Base-by-base conservation (phyloP, 1,139 yeast species). In the Saccharomycopsis hybrid region DNA sequence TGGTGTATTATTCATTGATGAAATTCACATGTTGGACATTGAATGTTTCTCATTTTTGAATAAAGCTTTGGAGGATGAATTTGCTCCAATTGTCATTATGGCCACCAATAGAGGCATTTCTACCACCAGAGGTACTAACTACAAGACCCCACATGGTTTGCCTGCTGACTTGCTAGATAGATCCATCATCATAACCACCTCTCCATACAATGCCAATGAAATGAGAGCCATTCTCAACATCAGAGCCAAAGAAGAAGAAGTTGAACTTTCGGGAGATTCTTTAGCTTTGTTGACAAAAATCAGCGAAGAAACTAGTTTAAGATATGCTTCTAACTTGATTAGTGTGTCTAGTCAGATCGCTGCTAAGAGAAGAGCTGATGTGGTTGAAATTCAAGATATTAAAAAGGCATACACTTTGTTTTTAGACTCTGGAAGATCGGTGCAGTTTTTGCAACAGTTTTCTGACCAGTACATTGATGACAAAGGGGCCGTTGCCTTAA, bases 1-100 rank as follows among this genome's bases (percentile, higher is more conserved):
- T n/a, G 99, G 99, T 58, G 98, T 94, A 9, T 73, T 94, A 60
- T 94, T 94, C 68, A 88, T 94, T 61, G 99, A 94, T 69, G 99
- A 94, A 70, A 97, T 90, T 49, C 98, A 94, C 69, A 94, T 94
- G 97, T 79, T 94, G 58, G 99, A 94, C 66, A 87, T 94, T 61
- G 99, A 94, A 69, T 85, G 97, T 65, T 94, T 92, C 63, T 85
- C 98, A 29, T 94, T 87, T 66, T 80, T 94, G 62, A 94, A 94
- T 72, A 78, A 98, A 58, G 97, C 98, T 5, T 75, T 94, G 56
- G 99, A 94, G 70, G 97, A 89, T 67, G 97, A 90, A 58, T 83
- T 92, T 65, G 84, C 97, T 5, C 98, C 99, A 41, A 88, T 94
- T 63, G 97, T 94, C 47, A 86, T 94, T 55, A 92, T 94, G 97